phyloP scores from a whole-genome alignment of 306 rosid genomes.

The Macrotyloma uniflorum region DNA sequence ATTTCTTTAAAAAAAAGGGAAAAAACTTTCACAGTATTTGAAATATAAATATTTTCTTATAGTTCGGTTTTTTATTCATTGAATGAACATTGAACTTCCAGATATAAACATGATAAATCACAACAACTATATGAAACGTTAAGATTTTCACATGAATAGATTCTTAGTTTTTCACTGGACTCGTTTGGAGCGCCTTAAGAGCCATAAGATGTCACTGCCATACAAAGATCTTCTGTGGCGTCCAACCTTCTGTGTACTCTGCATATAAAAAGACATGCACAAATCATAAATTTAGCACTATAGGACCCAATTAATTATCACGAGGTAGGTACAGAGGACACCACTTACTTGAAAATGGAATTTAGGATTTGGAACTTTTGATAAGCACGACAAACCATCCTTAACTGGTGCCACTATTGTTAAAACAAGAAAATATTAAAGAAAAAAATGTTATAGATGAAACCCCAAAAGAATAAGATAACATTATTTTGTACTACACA shows the following conservation, averaged over 20 bases:
- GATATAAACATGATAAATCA: neutral
- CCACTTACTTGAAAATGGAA: constrained; percentile 73
- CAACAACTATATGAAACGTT: neutral
- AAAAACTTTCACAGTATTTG: neutral
- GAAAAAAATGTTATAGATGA: constrained; percentile 7
- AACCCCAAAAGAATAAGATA: neutral
- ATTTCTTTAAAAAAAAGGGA: neutral
- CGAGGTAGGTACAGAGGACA: neutral
- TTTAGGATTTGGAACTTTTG: constrained; percentile 55
- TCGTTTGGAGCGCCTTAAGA: constrained; percentile 56
- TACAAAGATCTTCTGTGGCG: constrained; percentile 57
- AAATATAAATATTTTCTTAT: constrained; percentile 3
- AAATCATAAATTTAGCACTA: neutral
- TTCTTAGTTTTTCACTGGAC: constrained; percentile 37
- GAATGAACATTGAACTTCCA: neutral
- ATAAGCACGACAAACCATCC: constrained; percentile 48
- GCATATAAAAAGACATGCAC: constrained; percentile 27
- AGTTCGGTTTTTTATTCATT: neutral
- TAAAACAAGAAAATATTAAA: neutral
- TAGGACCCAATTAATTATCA: neutral
- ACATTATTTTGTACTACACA: neutral
- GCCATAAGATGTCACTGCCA: constrained; percentile 59
- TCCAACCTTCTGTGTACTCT: constrained; percentile 53
- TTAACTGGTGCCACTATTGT: constrained; percentile 49
- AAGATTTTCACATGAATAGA: neutral